A percentile compares a stretch with the other conserved stretches of the same genome.
Conservation (phyloP, 208 protist genomes). For the Balamuthia mandrillaris region DNA sequence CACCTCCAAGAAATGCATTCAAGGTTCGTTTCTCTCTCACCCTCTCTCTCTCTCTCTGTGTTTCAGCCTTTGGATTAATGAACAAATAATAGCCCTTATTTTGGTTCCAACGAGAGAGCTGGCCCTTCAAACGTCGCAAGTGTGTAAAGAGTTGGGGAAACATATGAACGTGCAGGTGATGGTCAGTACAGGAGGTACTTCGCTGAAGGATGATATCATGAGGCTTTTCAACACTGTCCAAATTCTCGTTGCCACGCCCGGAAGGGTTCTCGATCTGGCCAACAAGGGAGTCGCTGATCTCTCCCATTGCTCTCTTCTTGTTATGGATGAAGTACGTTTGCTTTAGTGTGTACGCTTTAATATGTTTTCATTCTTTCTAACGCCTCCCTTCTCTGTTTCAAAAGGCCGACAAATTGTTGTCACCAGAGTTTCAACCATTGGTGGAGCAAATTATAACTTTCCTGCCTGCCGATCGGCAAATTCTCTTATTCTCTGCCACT, state of each 20-base stretch:
- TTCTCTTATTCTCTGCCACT: slow-evolving; percentile 97
- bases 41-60: not conserved
- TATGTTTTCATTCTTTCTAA: not conserved
- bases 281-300: slow-evolving; percentile 91
- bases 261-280: slow-evolving; percentile 95
- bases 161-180: slow-evolving; percentile 88
- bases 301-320: slow-evolving; percentile 80
- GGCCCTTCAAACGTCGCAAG: slow-evolving; percentile 95
- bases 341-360: not conserved
- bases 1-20: slow-evolving; percentile 83
- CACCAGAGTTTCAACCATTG: slow-evolving; percentile 90
- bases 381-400: not conserved
- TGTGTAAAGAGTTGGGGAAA: slow-evolving; percentile 97
- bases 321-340: slow-evolving; percentile 88
- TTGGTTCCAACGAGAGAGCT: slow-evolving; percentile 97
- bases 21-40: slow-evolving; percentile 73
- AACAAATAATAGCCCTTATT: slow-evolving; percentile 79
- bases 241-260: slow-evolving; percentile 98
- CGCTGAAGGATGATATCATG: slow-evolving; percentile 96
- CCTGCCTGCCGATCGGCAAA: slow-evolving; percentile 85
- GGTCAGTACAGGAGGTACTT: slow-evolving; percentile 96
- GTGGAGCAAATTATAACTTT: slow-evolving; percentile 90
- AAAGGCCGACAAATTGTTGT: slow-evolving; percentile 96
- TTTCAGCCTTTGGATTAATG: not conserved
- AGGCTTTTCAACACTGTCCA: slow-evolving; percentile 93